These are phyloP conservation scores for Arthroderma uncinatum DNA, from an alignment of 2,329 filamentous ascomycete species.

Conservation along the genomic window DNA sequence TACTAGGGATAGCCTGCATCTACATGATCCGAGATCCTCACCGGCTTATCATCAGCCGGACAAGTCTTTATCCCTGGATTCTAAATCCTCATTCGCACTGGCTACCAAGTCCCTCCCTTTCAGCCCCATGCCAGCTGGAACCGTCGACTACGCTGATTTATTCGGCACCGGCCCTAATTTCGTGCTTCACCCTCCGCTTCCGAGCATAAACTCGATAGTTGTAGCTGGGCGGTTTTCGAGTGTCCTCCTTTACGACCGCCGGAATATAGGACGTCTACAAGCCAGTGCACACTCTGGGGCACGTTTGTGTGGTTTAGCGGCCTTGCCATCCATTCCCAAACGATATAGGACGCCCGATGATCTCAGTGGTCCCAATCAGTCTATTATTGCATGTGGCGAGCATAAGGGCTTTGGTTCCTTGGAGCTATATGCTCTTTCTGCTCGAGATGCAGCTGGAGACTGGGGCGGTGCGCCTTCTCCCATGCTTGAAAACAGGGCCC, in stretches of 20 bases:
- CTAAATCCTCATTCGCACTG: background rate
- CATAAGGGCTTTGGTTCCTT: conserved; percentile 87
- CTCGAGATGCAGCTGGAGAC: background rate
- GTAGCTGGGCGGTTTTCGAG: conserved; percentile 80
- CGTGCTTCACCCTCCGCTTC: conserved; percentile 62
- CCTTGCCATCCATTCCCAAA: conserved; percentile 46
- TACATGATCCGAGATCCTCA: conserved; percentile 59
- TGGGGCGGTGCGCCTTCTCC: background rate
- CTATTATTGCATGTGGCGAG: conserved; percentile 71
- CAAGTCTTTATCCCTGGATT: background rate
- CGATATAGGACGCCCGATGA: conserved; percentile 36
- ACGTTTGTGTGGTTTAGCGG: conserved; percentile 60
- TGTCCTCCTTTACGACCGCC: conserved; percentile 78
- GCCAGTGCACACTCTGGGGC: conserved; percentile 77
- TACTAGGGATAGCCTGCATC: conserved; percentile 67
- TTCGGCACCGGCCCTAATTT: conserved; percentile 72
- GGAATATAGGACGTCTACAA: conserved; percentile 67
- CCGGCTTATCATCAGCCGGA: background rate
- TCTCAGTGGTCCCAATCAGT: conserved; percentile 45
- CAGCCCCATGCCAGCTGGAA: conserved; percentile 22
- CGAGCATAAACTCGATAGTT: conserved; percentile 66
- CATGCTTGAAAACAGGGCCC: conserved; percentile 14
- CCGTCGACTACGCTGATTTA: conserved; percentile 52
- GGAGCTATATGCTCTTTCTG: conserved; percentile 56
- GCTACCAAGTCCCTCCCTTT: conserved; percentile 19